phyloP scores from a whole-genome alignment of 2,329 filamentous ascomycete genomes.

The Chaetoscypha palmicola region DNA sequence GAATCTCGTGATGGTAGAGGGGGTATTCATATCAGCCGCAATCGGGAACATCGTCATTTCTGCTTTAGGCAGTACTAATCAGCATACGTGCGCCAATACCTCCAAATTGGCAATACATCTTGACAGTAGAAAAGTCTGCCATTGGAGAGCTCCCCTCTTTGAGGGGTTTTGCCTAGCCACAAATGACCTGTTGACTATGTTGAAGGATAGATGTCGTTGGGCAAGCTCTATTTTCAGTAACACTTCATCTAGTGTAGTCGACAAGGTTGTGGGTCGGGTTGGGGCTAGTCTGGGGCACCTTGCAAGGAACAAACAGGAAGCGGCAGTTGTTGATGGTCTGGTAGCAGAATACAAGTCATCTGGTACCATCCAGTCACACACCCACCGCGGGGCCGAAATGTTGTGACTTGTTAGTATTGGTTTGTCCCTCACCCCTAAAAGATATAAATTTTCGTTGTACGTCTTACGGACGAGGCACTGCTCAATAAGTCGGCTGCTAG shows the following conservation, averaged over 20 bases:
- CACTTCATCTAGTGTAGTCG: not conserved
- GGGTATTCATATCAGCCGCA: not conserved
- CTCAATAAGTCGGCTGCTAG: too few relatives aligned
- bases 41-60: not conserved
- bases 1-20: not conserved
- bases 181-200: not conserved
- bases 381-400: too few relatives aligned
- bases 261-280: too few relatives aligned
- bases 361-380: too few relatives aligned
- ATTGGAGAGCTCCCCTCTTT: slow-evolving; percentile 1
- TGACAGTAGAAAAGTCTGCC: not conserved
- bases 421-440: too few relatives aligned
- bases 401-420: too few relatives aligned
- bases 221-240: not conserved
- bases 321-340: too few relatives aligned
- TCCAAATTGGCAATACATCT: not conserved
- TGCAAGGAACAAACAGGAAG: too few relatives aligned
- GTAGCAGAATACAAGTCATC: too few relatives aligned
- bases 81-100: not conserved
- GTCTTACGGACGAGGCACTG: too few relatives aligned
- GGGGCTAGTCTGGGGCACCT: too few relatives aligned
- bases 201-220: not conserved
- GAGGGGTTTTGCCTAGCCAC: not conserved
- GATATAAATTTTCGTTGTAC: too few relatives aligned
- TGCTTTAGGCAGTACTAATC: slow-evolving; percentile 1